Conservation (phyloP, 108 stramenopile genomes). For the Cyclostephanos tholiformis region DNA sequence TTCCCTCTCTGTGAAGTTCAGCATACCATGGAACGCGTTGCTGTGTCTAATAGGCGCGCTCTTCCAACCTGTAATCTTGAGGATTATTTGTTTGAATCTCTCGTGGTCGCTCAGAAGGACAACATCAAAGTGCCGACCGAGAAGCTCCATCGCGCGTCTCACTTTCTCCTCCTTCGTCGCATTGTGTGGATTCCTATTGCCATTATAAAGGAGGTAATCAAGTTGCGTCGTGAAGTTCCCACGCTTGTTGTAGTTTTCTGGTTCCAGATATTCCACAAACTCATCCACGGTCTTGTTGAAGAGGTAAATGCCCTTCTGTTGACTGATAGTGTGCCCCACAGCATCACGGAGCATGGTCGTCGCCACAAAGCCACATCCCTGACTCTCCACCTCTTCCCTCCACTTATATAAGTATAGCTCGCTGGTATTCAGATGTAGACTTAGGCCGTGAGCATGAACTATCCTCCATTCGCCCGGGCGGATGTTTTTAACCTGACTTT, state of each 20-base stretch:
- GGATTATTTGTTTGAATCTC: slow-evolving; percentile 20
- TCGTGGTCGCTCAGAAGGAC: slow-evolving; percentile 37
- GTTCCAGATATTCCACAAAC: slow-evolving; percentile 30
- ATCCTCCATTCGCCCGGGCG: slow-evolving; percentile 36
- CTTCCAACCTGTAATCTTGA: slow-evolving; percentile 28
- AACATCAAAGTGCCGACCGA: slow-evolving; percentile 40
- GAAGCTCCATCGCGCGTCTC: slow-evolving; percentile 29
- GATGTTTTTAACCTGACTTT: slow-evolving; percentile 16
- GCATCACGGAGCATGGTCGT: slow-evolving; percentile 46
- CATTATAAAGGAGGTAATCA: slow-evolving; percentile 48
- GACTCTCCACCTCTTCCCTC: slow-evolving; percentile 36
- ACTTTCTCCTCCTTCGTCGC: slow-evolving; percentile 44
- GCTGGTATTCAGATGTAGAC: slow-evolving; percentile 40
- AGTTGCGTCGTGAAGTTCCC: slow-evolving; percentile 44
- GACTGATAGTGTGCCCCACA: slow-evolving; percentile 42
- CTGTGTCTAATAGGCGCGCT: slow-evolving; percentile 18
- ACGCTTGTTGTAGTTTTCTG: slow-evolving; percentile 28
- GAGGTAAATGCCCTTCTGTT: slow-evolving; percentile 29
- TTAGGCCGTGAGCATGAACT: slow-evolving; percentile 50
- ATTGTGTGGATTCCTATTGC: slow-evolving; percentile 37
- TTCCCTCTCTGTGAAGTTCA: slow-evolving; percentile 44
- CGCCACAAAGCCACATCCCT: slow-evolving; percentile 38
- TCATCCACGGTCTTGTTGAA: slow-evolving; percentile 20
- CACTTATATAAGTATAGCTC: slow-evolving; percentile 41
- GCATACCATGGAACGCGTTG: slow-evolving; percentile 38